Evolutionary conservation across 192 early-diverging fungal species (phyloP).

Genomic region (Podochytrium sp.): DNA sequence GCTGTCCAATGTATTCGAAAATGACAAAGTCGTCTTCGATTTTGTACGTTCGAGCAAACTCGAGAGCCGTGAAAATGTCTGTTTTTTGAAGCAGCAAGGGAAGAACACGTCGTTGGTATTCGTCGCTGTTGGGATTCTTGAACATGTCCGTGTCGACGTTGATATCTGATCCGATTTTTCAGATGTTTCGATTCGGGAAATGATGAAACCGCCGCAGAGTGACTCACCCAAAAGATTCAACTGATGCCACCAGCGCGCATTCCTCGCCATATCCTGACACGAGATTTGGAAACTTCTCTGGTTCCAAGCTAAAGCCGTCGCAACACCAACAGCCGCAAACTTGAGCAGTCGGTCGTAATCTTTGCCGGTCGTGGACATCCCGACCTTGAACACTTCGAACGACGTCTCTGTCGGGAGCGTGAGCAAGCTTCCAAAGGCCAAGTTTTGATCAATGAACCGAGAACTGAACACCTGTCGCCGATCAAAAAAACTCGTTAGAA

Average conservation of each 20-base stretch:
- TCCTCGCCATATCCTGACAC: conserved; percentile 58
- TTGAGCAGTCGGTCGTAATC: conserved; percentile 49
- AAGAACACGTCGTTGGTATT: conserved; percentile 59
- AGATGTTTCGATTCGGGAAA: neutral
- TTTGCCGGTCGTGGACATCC: conserved; percentile 39
- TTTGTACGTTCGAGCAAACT: conserved; percentile 68
- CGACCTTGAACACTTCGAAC: conserved; percentile 43
- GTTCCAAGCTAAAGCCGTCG: conserved; percentile 65
- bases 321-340: conserved; percentile 62
- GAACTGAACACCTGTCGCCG: conserved; percentile 40
- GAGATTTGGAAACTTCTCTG: conserved; percentile 65
- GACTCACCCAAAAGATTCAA: conserved; percentile 54
- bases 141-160: conserved; percentile 62
- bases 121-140: conserved; percentile 44
- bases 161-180: too few relatives aligned
- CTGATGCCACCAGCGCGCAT: conserved; percentile 73
- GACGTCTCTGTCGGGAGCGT: conserved; percentile 36
- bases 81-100: conserved; percentile 64
- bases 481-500: neutral
- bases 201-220: neutral
- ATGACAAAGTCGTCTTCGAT: conserved; percentile 58
- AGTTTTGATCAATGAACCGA: conserved; percentile 44
- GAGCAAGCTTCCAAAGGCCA: conserved; percentile 48
- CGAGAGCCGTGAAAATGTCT: conserved; percentile 63
- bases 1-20: conserved; percentile 52